Evolutionary conservation across 1,284 basidiomycete genomes (phyloP), one percentile per base, ranked within the genome.

Genomic region (Hemileccinum hortonii): DNA sequence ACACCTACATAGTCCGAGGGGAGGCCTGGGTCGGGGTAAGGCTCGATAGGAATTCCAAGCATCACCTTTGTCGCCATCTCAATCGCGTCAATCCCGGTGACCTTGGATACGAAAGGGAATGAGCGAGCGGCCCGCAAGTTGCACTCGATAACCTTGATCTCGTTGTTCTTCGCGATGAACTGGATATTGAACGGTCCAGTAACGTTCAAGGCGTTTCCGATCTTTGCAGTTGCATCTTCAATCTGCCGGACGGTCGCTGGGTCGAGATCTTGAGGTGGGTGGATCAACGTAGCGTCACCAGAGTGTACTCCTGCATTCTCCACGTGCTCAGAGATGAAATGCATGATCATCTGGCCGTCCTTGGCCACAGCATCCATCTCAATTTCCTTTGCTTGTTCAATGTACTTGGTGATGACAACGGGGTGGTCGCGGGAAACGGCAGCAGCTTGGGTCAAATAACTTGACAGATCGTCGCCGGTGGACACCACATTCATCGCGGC

Each of bases 91-190:
- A 98, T 81, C 33, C 94, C 94, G 7, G 96, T 98, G 55, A 98
- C 95, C 76, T 99, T 99, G 36, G 93, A 96, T 41, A 99, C 96
- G 78, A 99, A 99, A 50, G 97, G 96, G 86, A 98, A 98, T 1
- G 96, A 98, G 55, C 97, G 87, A 26, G 96, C 95, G 3, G 97
- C 97, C 56, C 96, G 93, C 37, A 99, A 80, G 73, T 99, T 99
- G 76, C 96, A 99, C 73, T 99, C 96, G 70, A 99, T 99, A 63
- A 99, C 96, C 82, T 99, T 98, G 82, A 98, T 98, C 73, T 98
- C 96, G 76, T 98, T 98, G 77, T 98, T 91, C 83, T 99, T 99
- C 53, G 95, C 95, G 64, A 99, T 98, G 76, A 99, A 98, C 76
- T 99, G 97, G 69, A 99, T 99, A 74, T 99, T 99, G 83, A 92